phyloP scores from a whole-genome alignment of 768 basidiomycete species.

The Cantharellus cinnabarinus region DNA sequence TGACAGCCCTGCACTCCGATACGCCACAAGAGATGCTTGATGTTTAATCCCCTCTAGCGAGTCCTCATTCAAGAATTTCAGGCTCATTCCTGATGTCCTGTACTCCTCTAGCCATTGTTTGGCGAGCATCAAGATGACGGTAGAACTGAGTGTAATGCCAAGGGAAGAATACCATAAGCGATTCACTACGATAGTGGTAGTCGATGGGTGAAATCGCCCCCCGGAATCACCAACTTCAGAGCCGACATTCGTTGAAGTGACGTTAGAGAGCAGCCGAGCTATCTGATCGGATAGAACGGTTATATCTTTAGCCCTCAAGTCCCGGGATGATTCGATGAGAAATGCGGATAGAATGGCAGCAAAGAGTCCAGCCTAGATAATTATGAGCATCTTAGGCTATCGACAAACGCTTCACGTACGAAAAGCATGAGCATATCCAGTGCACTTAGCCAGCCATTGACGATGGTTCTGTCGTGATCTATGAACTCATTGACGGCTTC shows the following conservation, averaged over 20 bases:
- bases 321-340: neutral
- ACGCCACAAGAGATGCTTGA: neutral
- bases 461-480: neutral
- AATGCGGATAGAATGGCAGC: neutral
- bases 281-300: neutral
- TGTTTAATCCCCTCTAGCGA: neutral
- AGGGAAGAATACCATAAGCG: neutral
- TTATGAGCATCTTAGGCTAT: neutral
- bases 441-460: neutral
- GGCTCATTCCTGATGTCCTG: neutral
- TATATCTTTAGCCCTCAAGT: neutral
- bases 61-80: neutral
- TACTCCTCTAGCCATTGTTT: neutral
- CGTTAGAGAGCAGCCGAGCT: neutral
- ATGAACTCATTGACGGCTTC: neutral
- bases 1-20: neutral
- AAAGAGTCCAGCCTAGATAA: neutral
- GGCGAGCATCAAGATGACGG: neutral
- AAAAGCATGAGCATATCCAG: neutral
- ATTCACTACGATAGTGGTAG: neutral
- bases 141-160: neutral
- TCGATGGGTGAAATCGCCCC: neutral
- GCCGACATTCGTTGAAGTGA: neutral
- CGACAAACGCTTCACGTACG: neutral
- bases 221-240: neutral